These are phyloP conservation scores for Shiraia bambusicola DNA, from an alignment of 2,329 filamentous ascomycete genomes.

Conservation along the genomic window DNA sequence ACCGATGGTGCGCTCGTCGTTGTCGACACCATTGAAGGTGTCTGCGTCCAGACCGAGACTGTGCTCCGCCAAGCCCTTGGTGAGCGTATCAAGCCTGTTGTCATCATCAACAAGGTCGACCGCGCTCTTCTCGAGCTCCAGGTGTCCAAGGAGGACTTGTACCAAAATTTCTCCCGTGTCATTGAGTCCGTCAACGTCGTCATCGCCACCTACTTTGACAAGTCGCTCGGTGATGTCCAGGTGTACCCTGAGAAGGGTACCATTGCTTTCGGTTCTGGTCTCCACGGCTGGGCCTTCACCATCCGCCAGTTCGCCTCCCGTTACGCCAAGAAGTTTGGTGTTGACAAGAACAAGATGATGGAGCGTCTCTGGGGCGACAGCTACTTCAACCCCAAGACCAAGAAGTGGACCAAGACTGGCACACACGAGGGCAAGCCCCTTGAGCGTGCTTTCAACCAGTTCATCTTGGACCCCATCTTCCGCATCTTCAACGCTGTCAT, in stretches of 20 bases:
- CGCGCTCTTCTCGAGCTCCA: constrained; percentile 98
- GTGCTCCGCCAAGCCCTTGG: constrained; percentile 97
- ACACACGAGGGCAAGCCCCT: constrained; percentile 83
- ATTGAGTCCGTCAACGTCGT: constrained; percentile 99
- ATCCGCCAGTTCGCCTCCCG: constrained; percentile 93
- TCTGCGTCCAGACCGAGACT: constrained; percentile 99
- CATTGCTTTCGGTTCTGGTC: constrained; percentile 98
- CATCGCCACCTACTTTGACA: constrained; percentile 98
- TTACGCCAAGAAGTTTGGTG: constrained; percentile 99
- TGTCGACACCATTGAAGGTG: constrained; percentile 99
- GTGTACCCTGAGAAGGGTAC: constrained; percentile 98
- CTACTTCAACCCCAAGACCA: constrained; percentile 99
- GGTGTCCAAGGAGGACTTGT: constrained; percentile 97
- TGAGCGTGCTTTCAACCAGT: constrained; percentile 99
- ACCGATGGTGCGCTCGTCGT: constrained; percentile 99
- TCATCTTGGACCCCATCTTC: constrained; percentile 99
- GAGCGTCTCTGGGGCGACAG: constrained; percentile 99
- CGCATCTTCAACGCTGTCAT: constrained; percentile 95
- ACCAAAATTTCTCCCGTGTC: constrained; percentile 99
- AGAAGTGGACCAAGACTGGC: constrained; percentile 96
- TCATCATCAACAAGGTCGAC: constrained; percentile 99
- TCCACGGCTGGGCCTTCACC: constrained; percentile 99
- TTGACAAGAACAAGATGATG: constrained; percentile 99
- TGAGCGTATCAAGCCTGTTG: constrained; percentile 99
- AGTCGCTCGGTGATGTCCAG: constrained; percentile 94